These are phyloP conservation scores for Hypoxylon subgilvum DNA, from an alignment of 495 filamentous ascomycete genomes.

Conservation along the genomic window DNA sequence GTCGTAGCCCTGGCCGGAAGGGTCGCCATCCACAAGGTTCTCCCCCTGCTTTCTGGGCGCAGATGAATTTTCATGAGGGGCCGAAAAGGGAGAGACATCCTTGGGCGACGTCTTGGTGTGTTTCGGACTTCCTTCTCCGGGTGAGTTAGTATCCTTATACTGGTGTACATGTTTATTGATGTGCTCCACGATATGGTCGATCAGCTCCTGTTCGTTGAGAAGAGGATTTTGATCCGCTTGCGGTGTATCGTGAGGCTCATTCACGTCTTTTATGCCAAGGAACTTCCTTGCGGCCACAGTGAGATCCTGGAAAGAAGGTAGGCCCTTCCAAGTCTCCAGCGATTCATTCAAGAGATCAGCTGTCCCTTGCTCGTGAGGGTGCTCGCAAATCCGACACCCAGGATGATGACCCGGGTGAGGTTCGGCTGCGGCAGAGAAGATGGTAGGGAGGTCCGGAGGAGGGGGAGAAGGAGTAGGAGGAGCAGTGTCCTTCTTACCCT, in stretches of 20 bases:
- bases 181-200: constrained; percentile 25
- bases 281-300: constrained; percentile 14
- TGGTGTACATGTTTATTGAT: constrained; percentile 25
- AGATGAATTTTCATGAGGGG: not conserved
- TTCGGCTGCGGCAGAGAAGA: no score
- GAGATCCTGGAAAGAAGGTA: constrained; percentile 24
- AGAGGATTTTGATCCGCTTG: not conserved
- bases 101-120: not conserved
- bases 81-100: not conserved
- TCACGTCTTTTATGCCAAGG: constrained; percentile 3
- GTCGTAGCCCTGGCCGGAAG: constrained; percentile 35
- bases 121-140: not conserved
- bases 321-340: constrained; percentile 4
- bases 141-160: not conserved
- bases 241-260: not conserved
- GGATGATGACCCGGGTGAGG: constrained; percentile 21
- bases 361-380: constrained; percentile 19
- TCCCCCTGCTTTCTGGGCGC: constrained; percentile 1
- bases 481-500: constrained; percentile 18
- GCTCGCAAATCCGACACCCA: constrained; percentile 20
- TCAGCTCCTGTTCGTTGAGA: constrained; percentile 16
- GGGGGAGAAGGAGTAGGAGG: no score
- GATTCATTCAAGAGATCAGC: constrained; percentile 16
- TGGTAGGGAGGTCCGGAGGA: no score
- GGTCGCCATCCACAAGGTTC: constrained; percentile 2